phyloP scores from a whole-genome alignment of 1,284 basidiomycete species.

The Agaricales sp. region DNA sequence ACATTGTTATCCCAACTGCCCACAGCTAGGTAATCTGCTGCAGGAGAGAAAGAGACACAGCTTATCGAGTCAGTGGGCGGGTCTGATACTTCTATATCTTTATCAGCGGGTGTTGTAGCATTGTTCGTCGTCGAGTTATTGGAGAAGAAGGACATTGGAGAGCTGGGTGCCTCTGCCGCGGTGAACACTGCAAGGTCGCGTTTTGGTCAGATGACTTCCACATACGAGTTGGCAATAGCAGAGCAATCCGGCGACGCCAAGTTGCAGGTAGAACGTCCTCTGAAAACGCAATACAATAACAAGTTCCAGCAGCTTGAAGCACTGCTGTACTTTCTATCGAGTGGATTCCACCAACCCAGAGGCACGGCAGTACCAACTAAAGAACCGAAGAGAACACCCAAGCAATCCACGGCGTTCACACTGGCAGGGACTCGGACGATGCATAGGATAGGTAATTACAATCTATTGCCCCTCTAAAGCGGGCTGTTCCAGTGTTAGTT shows the following conservation, averaged over 20 bases:
- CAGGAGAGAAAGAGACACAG: slow-evolving; percentile 52
- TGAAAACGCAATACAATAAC: too few species aligned
- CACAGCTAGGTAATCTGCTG: slow-evolving; percentile 64
- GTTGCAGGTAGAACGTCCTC: not conserved
- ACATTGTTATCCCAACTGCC: slow-evolving; percentile 77
- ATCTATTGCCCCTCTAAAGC: too few species aligned
- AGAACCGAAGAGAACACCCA: too few species aligned
- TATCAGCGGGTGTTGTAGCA: slow-evolving; percentile 25
- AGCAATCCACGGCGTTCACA: too few species aligned
- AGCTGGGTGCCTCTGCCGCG: too few species aligned
- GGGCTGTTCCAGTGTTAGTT: too few species aligned
- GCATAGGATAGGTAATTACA: too few species aligned
- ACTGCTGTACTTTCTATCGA: too few species aligned
- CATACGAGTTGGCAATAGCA: not conserved
- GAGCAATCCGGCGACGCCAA: not conserved
- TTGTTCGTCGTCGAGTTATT: slow-evolving; percentile 19
- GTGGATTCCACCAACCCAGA: too few species aligned
- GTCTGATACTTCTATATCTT: slow-evolving; percentile 68
- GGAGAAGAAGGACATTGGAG: slow-evolving; percentile 31
- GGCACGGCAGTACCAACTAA: too few species aligned
- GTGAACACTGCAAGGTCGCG: not conserved
- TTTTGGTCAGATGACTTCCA: not conserved
- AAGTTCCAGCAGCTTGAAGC: too few species aligned
- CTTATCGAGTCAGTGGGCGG: slow-evolving; percentile 72
- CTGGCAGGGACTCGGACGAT: too few species aligned